phyloP scores from a whole-genome alignment of 345 rosid species.

The Lepidium didymum region DNA sequence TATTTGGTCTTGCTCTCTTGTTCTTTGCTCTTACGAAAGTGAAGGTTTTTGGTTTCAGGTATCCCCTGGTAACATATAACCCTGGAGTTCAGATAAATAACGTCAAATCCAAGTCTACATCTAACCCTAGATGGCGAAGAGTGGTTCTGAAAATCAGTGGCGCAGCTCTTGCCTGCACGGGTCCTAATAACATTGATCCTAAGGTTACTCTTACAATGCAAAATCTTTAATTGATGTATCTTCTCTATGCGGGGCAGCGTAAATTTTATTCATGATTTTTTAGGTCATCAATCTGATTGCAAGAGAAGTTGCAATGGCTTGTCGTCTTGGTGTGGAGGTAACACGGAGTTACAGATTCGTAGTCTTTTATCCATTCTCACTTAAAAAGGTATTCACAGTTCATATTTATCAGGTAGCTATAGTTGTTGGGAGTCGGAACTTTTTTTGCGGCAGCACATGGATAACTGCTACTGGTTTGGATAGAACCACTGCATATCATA shows the following conservation, averaged over 20 bases:
- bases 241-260: not conserved
- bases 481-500: conserved; percentile 74
- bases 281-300: conserved; percentile 79
- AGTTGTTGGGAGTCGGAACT: conserved; percentile 86
- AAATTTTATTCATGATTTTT: conserved; percentile 4
- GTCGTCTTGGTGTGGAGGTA: conserved; percentile 82
- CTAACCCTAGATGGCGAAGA: conserved; percentile 76
- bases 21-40: not conserved
- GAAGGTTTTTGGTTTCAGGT: conserved; percentile 28
- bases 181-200: conserved; percentile 71
- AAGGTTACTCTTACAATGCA: conserved; percentile 40
- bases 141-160: conserved; percentile 88
- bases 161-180: conserved; percentile 66
- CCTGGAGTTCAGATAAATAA: conserved; percentile 41
- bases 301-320: conserved; percentile 66
- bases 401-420: conserved; percentile 58
- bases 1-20: not conserved
- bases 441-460: conserved; percentile 79
- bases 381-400: not conserved
- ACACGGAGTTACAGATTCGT: not conserved
- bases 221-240: not conserved
- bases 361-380: not conserved
- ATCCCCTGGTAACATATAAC: conserved; percentile 33
- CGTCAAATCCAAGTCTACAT: conserved; percentile 43
- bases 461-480: conserved; percentile 72